A percentile compares a stretch with the other conserved stretches of the same genome.
phyloP scores from a whole-genome alignment of 306 rosid species.

The Pyrus betulifolia region DNA sequence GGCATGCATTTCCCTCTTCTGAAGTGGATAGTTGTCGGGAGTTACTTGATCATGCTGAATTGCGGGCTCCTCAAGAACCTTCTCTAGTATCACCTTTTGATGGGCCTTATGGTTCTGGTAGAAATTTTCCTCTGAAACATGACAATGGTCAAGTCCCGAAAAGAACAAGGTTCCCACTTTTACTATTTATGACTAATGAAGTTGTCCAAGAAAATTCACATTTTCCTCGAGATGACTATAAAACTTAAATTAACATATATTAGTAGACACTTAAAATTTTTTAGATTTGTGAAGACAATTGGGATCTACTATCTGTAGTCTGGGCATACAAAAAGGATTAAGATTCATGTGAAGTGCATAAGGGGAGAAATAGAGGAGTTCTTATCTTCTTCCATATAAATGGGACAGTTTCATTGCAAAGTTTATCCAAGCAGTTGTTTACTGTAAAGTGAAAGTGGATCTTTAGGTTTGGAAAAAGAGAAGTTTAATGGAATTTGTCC shows the following conservation, averaged over 20 bases:
- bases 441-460: not conserved
- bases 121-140: conserved; percentile 23
- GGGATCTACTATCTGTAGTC: not conserved
- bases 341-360: not conserved
- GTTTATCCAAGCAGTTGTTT: not conserved
- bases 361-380: not conserved
- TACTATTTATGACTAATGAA: conserved; percentile 15
- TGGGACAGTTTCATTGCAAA: not conserved
- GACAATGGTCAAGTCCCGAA: conserved; percentile 36
- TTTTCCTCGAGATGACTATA: conserved; percentile 28
- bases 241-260: conserved; percentile 28
- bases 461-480: not conserved
- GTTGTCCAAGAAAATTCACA: conserved; percentile 12
- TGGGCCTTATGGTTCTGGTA: conserved; percentile 26
- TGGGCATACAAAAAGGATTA: not conserved
- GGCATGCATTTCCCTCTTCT: conserved; percentile 34
- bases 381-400: not conserved
- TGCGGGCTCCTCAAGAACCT: conserved; percentile 24
- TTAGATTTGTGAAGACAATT: not conserved
- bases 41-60: conserved; percentile 19
- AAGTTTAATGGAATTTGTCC: not conserved
- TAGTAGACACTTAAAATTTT: not conserved
- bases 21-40: conserved; percentile 25
- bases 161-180: conserved; percentile 50
- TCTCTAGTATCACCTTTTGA: conserved; percentile 23